Conservation (phyloP, 2,329 filamentous ascomycete genomes). For the Amauroascus niger region DNA sequence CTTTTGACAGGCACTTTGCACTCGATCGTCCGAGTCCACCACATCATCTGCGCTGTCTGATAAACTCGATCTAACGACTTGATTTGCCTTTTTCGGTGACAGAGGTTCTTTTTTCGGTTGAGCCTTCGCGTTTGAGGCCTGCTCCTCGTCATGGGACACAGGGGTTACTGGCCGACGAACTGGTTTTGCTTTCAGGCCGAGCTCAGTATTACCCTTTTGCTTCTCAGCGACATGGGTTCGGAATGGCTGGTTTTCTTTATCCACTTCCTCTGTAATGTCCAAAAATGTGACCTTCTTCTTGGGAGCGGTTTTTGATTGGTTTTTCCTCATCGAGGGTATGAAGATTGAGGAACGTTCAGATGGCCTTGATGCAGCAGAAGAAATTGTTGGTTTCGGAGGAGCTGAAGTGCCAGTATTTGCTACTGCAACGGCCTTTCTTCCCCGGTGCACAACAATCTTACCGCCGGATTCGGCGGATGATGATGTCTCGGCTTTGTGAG, state of each 20-base stretch:
- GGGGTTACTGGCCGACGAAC: conserved; percentile 34
- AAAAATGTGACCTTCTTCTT: conserved; percentile 42
- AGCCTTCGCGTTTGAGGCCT: conserved; percentile 28
- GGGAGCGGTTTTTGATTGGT: conserved; percentile 25
- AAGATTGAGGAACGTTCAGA: not conserved
- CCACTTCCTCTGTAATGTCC: conserved; percentile 32
- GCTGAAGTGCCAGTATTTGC: conserved; percentile 8
- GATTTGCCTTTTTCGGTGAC: conserved; percentile 42
- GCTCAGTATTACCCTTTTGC: conserved; percentile 22
- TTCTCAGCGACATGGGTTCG: conserved; percentile 6
- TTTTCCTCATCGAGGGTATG: not conserved
- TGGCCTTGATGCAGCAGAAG: not conserved
- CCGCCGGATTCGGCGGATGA: not conserved
- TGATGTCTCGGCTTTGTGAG: conserved; percentile 17
- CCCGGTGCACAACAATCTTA: conserved; percentile 4
- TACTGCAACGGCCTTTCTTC: conserved; percentile 23
- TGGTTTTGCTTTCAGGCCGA: conserved; percentile 38
- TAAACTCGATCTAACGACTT: conserved; percentile 35
- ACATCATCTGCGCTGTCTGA: conserved; percentile 26
- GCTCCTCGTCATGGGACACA: conserved; percentile 14
- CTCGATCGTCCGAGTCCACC: conserved; percentile 35
- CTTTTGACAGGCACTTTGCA: conserved; percentile 29
- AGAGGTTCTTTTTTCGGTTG: conserved; percentile 29
- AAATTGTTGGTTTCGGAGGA: not conserved
- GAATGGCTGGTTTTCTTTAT: conserved; percentile 26